These are phyloP conservation scores for Monilinia fructigena DNA, from an alignment of 2,329 filamentous ascomycete genomes.

Conservation along the genomic window DNA sequence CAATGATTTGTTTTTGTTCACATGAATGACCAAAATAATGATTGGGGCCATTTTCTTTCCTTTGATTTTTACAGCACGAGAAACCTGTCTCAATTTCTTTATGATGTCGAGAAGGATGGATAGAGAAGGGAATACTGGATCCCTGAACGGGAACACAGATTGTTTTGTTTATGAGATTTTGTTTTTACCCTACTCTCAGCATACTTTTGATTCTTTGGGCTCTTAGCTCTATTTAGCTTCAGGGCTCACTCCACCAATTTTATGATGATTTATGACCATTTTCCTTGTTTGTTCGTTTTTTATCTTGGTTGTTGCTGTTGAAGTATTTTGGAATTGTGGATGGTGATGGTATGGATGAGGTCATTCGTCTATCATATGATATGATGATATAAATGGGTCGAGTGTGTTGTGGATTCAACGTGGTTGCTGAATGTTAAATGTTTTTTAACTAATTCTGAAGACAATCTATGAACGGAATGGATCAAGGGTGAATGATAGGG, in stretches of 20 bases:
- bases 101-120: slow-evolving; percentile 20
- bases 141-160: slow-evolving; percentile 11
- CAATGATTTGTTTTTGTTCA: slow-evolving; percentile 24
- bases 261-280: slow-evolving; percentile 23
- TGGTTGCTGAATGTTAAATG: slow-evolving; percentile 1
- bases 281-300: not conserved
- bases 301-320: slow-evolving; percentile 13
- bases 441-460: slow-evolving; percentile 10
- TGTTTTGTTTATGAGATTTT: slow-evolving; percentile 14
- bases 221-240: not conserved
- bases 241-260: slow-evolving; percentile 3
- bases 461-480: not conserved
- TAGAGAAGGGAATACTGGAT: slow-evolving; percentile 21
- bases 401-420: not conserved
- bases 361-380: not conserved
- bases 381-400: not conserved
- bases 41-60: slow-evolving; percentile 11
- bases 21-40: slow-evolving; percentile 18
- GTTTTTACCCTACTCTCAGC: not conserved
- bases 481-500: no score
- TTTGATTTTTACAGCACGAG: slow-evolving; percentile 15
- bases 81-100: slow-evolving; percentile 12
- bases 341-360: not conserved
- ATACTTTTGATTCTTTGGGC: slow-evolving; percentile 7
- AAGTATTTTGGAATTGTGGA: not conserved